phyloP scores from a whole-genome alignment of 306 rosid genomes.

The Bauhinia variegata region DNA sequence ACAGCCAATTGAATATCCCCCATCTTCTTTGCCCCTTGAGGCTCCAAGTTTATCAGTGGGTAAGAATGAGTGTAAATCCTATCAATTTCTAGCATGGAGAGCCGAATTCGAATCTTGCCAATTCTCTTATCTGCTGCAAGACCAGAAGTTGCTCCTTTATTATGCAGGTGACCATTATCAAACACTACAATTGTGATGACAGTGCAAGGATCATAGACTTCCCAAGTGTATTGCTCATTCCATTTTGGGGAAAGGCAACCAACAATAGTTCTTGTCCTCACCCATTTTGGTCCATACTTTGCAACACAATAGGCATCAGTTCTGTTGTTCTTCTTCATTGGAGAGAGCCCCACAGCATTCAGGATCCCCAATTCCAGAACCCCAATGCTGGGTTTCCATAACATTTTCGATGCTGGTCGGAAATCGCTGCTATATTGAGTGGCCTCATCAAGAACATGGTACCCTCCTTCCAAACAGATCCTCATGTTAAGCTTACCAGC shows the following conservation, averaged over 20 bases:
- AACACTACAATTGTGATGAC: slow-evolving; percentile 32
- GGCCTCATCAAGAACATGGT: slow-evolving; percentile 36
- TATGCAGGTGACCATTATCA: slow-evolving; percentile 20
- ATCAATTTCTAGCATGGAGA: slow-evolving; percentile 27
- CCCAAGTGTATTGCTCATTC: slow-evolving; percentile 39
- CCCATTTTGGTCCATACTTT: slow-evolving; percentile 34
- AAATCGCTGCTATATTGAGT: slow-evolving; percentile 20
- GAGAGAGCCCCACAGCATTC: slow-evolving; percentile 17
- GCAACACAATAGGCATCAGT: slow-evolving; percentile 37
- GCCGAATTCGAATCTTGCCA: slow-evolving; percentile 36
- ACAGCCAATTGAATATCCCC: slow-evolving; percentile 40
- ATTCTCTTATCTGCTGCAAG: slow-evolving; percentile 9
- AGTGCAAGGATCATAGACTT: slow-evolving; percentile 38
- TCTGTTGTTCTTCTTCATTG: background rate
- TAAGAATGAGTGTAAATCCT: slow-evolving; percentile 30
- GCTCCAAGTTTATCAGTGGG: slow-evolving; percentile 24
- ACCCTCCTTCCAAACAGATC: slow-evolving; percentile 31
- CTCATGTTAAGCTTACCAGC: slow-evolving; percentile 17
- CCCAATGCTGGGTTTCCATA: slow-evolving; percentile 34
- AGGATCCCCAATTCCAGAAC: slow-evolving; percentile 33
- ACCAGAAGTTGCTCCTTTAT: too few relatives aligned
- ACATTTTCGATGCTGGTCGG: slow-evolving; percentile 10
- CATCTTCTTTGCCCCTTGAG: slow-evolving; percentile 35
- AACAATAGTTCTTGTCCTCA: slow-evolving; percentile 26
- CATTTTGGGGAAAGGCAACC: slow-evolving; percentile 17